phyloP scores from a whole-genome alignment of 257 asterid species.

The Paulownia fortunei region DNA sequence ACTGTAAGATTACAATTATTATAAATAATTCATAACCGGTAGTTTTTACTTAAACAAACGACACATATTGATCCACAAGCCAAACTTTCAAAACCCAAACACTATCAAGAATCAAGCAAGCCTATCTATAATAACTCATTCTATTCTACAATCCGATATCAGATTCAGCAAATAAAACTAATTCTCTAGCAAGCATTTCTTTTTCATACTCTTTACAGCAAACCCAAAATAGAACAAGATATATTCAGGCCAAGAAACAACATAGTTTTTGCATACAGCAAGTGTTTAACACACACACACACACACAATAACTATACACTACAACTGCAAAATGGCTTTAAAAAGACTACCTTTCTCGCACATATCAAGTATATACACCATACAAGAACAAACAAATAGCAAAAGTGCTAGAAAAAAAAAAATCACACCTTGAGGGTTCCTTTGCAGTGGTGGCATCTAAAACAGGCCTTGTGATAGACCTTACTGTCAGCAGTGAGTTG shows the following conservation, averaged over 20 bases:
- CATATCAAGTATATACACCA: not conserved
- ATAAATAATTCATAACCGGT: not conserved
- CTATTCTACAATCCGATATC: not conserved
- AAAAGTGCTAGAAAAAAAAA: not conserved
- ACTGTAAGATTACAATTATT: not conserved
- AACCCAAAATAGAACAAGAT: not conserved
- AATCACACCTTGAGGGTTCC: slow-evolving; percentile 69
- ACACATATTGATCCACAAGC: not conserved
- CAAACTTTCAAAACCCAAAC: not conserved
- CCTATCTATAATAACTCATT: not conserved
- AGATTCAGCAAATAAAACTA: not conserved
- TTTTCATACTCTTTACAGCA: not conserved
- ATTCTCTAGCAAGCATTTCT: not conserved
- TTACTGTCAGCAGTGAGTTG: slow-evolving; percentile 60
- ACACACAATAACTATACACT: not conserved
- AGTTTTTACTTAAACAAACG: not conserved
- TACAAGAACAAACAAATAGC: not conserved
- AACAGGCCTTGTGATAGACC: slow-evolving; percentile 71
- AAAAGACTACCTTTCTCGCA: not conserved
- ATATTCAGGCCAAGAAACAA: not conserved
- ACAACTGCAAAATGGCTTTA: slow-evolving; percentile 5
- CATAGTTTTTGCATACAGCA: not conserved
- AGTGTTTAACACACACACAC: slow-evolving; percentile 9
- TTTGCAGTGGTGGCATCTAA: slow-evolving; percentile 77
- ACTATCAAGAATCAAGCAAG: slow-evolving; percentile 1